Base-by-base conservation (phyloP, 371 early-diverging fungal genomes). In the Mucor saturninus region DNA sequence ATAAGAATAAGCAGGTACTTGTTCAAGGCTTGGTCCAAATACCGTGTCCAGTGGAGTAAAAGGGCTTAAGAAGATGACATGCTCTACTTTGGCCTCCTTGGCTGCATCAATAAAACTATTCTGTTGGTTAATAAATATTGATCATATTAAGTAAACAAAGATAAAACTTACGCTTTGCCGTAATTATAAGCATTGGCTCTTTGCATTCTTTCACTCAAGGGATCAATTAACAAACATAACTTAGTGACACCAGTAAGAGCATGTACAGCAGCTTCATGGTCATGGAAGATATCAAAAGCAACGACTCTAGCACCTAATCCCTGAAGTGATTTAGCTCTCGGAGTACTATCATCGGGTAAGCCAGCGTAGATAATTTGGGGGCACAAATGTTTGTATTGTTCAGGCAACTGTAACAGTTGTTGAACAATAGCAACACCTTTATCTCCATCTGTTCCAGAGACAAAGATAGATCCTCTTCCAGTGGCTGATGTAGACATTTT, bases 391-490 rank as follows among this genome's bases (percentile, higher is more conserved):
- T 59, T 59, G 54, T 81, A 72, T 48, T 72, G 66, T 26, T 62
- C 53, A n/a, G 76, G 72, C 15, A 81, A 61, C 28, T 81, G 67
- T 9, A 81, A 52, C 42, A 81, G 61, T 29, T 73, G 76, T 57
- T 77, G 74, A 32, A 76, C 73, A 51, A 81, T 74, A 32, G 75
- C 73, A 49, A 71, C 65, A 21, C 81, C 81, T 59, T 81, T 81
- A 51, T 78, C 75, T 26, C 81, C 79, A 61, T 81, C 81, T 26
- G 81, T 68, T 37, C 79, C 76, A 40, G 81, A 73, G 6, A 81
- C 79, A 60, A 76, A 81, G 54, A 81, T 81, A 29, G 76, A 71
- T 14, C 81, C 78, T 56, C 75, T 79, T 45, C 79, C 79, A 49
- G 56, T 43, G 29, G 48, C 29, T 48, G 48, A 48, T 26, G 50